These are phyloP conservation scores for Lentinula guzmanii DNA, from an alignment of 768 basidiomycete genomes.

Conservation along the genomic window DNA sequence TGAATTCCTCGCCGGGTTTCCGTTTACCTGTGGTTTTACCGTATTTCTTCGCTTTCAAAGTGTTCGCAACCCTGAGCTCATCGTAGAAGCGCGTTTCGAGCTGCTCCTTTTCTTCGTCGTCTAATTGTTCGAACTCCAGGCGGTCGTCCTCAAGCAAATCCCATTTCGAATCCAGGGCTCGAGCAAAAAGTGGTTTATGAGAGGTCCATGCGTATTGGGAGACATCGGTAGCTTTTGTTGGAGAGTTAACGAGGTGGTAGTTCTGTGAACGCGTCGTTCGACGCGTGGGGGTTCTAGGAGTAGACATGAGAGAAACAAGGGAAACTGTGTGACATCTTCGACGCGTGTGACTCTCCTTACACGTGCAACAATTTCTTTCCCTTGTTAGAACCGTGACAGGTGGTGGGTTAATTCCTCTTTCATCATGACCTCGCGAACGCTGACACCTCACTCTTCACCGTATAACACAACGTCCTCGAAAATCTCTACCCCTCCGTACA, in stretches of 20 bases:
- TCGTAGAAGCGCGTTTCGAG: conserved; percentile 12
- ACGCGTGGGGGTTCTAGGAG: conserved; percentile 23
- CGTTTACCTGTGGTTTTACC: conserved; percentile 1
- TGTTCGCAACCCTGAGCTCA: neutral
- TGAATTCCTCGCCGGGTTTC: conserved; percentile 4
- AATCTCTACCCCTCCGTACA: conserved; percentile 37
- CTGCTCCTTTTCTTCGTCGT: conserved; percentile 7
- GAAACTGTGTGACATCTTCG: neutral
- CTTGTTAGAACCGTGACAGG: neutral
- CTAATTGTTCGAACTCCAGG: conserved; percentile 3
- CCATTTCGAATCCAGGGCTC: conserved; percentile 15
- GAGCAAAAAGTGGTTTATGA: conserved; percentile 6
- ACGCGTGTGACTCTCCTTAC: neutral
- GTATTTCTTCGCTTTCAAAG: conserved; percentile 5
- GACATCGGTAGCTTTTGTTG: conserved; percentile 7
- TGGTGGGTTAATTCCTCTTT: neutral
- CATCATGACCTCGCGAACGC: neutral
- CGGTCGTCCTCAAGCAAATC: conserved; percentile 13
- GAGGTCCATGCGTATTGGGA: neutral
- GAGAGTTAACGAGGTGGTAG: conserved; percentile 22
- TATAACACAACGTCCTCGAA: neutral
- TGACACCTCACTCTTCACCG: conserved; percentile 3
- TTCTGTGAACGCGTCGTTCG: conserved; percentile 25
- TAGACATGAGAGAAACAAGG: neutral
- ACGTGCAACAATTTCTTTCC: neutral